Evolutionary conservation across 2,329 filamentous ascomycete species (phyloP).

Genomic region (Rhytidhysteron rufulum): DNA sequence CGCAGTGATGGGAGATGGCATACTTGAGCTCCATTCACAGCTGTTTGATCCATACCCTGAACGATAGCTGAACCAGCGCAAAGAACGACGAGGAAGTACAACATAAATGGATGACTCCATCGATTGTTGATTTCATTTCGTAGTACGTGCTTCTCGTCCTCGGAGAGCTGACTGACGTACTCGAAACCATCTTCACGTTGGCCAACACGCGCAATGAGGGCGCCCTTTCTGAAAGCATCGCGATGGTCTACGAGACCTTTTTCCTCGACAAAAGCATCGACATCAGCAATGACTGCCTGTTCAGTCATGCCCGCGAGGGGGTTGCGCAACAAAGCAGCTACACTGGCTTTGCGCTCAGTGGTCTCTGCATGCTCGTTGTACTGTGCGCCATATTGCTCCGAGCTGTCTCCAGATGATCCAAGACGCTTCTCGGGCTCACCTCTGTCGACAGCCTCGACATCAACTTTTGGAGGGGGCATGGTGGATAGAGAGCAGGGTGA

Average conservation of each 20-base stretch:
- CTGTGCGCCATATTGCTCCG: no score
- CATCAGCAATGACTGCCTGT: conserved; percentile 51
- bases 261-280: conserved; percentile 52
- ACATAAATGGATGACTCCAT: conserved; percentile 48
- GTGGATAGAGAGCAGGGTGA: no score
- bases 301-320: conserved; percentile 52
- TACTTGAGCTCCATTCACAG: conserved; percentile 45
- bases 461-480: no score
- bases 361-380: no score
- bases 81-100: conserved; percentile 50
- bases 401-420: no score
- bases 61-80: conserved; percentile 47
- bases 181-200: conserved; percentile 50
- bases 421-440: no score
- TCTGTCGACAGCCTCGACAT: no score
- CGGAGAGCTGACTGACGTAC: conserved; percentile 44
- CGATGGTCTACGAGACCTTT: conserved; percentile 47
- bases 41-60: conserved; percentile 49
- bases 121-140: conserved; percentile 45
- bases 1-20: conserved; percentile 19
- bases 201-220: conserved; percentile 44
- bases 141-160: conserved; percentile 41
- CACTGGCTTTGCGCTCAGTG: no score
- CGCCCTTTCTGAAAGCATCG: conserved; percentile 49
- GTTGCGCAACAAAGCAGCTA: conserved; percentile 46